Evolutionary conservation across 805 yeast genomes (phyloP).

Genomic region (Yamadazyma philogaea): DNA sequence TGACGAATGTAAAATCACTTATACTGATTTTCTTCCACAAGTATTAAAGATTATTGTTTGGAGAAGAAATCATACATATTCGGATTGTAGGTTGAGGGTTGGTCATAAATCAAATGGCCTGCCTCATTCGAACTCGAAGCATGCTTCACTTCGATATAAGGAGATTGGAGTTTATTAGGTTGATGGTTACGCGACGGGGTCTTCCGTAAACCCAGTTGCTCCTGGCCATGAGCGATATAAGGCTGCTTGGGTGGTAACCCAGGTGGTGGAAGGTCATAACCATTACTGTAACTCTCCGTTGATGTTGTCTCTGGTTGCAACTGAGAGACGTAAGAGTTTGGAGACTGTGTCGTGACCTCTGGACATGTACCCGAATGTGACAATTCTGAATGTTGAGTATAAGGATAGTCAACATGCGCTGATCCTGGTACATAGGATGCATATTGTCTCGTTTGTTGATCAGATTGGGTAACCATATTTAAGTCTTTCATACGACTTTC

Average conservation of each 20-base stretch:
- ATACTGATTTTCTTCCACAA: neutral
- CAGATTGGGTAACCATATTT: neutral
- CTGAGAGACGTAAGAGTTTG: slow-evolving; percentile 5
- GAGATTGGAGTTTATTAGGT: neutral
- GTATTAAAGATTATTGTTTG: slow-evolving; percentile 13
- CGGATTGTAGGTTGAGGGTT: slow-evolving; percentile 47
- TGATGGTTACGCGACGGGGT: neutral
- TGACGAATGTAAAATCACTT: no score
- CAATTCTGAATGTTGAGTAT: neutral
- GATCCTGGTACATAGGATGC: neutral
- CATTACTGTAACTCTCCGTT: slow-evolving; percentile 5
- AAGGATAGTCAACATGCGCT: neutral
- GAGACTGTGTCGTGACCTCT: neutral
- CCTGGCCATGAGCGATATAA: neutral
- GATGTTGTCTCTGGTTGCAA: slow-evolving; percentile 6
- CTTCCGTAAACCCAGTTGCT: neutral
- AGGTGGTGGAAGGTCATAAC: slow-evolving; percentile 12
- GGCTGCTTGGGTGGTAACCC: slow-evolving; percentile 13
- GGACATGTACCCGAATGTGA: neutral
- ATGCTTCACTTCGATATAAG: neutral
- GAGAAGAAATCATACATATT: slow-evolving; percentile 44
- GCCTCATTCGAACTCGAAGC: neutral
- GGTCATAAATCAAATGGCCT: slow-evolving; percentile 24
- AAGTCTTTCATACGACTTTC: slow-evolving; percentile 1
- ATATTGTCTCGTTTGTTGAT: neutral